phyloP scores from a whole-genome alignment of 108 stramenopile genomes.

The Cyclotella distinguenda region DNA sequence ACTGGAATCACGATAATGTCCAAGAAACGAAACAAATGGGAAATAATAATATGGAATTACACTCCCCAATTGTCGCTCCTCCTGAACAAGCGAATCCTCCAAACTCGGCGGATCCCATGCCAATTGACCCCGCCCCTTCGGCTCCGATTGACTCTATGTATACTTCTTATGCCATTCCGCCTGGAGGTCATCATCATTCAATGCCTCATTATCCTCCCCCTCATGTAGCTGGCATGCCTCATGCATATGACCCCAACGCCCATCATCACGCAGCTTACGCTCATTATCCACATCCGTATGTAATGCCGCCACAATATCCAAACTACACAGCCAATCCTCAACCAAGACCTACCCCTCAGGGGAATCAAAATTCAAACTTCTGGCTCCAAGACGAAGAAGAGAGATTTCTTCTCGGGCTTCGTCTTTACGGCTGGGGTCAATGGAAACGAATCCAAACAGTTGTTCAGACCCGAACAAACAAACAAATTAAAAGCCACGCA shows the following conservation, averaged over 20 bases:
- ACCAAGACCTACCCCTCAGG: not conserved
- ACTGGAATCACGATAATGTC: not conserved
- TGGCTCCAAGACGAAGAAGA: conserved; percentile 46
- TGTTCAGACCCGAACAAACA: conserved; percentile 33
- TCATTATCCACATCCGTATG: not conserved
- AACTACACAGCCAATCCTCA: not conserved
- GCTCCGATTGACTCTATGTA: not conserved
- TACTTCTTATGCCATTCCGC: conserved; percentile 1
- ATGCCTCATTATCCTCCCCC: not conserved
- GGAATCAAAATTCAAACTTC: conserved; percentile 17
- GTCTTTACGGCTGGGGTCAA: conserved; percentile 38
- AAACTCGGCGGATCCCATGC: not conserved
- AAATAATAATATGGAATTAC: conserved; percentile 1
- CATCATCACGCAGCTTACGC: not conserved
- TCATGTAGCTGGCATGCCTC: not conserved
- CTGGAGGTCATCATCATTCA: not conserved
- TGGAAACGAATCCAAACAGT: conserved; percentile 43
- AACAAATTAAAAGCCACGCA: conserved; percentile 41
- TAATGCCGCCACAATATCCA: not conserved
- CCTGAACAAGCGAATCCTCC: not conserved
- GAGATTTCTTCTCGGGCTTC: conserved; percentile 29
- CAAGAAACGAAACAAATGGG: not conserved
- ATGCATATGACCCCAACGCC: not conserved
- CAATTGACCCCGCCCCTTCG: not conserved
- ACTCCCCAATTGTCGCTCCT: not conserved